Conservation (phyloP, 1,284 basidiomycete genomes). For the Papiliotrema nemorosa region DNA sequence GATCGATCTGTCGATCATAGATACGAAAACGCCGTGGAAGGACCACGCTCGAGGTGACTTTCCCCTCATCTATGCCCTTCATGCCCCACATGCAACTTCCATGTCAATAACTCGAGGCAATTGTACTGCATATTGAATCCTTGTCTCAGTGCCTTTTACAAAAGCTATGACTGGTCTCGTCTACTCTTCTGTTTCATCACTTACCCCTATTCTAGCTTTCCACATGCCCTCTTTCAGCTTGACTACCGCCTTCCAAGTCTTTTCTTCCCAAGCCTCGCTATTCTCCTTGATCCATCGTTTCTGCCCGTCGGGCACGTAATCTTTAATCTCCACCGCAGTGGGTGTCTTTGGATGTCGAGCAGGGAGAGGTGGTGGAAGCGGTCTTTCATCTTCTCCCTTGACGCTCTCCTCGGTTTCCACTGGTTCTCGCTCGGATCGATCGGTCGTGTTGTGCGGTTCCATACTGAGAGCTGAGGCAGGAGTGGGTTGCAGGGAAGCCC, state of each 20-base stretch:
- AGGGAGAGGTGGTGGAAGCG: slow-evolving; percentile 20
- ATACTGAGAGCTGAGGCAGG: neutral
- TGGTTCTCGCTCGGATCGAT: neutral
- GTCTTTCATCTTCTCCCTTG: slow-evolving; percentile 1
- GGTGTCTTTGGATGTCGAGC: slow-evolving; percentile 27
- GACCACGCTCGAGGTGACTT: no score
- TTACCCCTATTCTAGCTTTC: slow-evolving; percentile 73
- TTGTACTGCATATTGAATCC: no score
- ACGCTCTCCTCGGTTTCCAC: neutral
- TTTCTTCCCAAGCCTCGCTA: slow-evolving; percentile 79
- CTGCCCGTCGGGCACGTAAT: slow-evolving; percentile 10
- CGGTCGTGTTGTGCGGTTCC: neutral
- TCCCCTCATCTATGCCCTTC: no score
- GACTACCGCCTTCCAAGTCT: slow-evolving; percentile 79
- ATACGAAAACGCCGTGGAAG: no score
- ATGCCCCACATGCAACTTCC: no score
- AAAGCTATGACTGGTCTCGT: no score
- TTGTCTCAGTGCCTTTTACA: no score
- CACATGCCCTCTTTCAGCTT: slow-evolving; percentile 84
- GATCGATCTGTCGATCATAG: no score
- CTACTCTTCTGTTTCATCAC: slow-evolving; percentile 24
- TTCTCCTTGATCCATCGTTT: slow-evolving; percentile 44
- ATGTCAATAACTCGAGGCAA: no score
- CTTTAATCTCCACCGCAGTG: slow-evolving; percentile 5
- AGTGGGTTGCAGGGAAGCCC: slow-evolving; percentile 1